Percentiles rank a stretch among this genome's conserved stretches.
Evolutionary conservation across 2,329 filamentous ascomycete genomes (phyloP).

Genomic region (Parascedosporium putredinis): DNA sequence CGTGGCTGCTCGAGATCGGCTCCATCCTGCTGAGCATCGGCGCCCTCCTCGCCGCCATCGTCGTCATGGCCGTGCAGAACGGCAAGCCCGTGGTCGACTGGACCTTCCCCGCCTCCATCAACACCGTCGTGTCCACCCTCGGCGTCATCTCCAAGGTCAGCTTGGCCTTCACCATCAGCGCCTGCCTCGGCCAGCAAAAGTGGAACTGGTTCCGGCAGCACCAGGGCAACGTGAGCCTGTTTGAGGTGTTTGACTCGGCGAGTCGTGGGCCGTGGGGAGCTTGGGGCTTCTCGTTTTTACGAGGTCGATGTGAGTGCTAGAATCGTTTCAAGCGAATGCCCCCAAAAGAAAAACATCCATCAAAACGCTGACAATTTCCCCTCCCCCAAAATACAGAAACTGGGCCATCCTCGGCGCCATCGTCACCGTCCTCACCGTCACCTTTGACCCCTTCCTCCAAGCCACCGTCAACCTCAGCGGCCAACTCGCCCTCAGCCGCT

Average conservation of each 20-base stretch:
- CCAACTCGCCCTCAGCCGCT: not conserved
- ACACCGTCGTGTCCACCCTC: not conserved
- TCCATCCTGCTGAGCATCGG: not conserved
- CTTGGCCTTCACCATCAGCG: not conserved
- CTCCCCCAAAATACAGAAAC: no score
- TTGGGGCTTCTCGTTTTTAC: not conserved
- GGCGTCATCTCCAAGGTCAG: slow-evolving; percentile 1
- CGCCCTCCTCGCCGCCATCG: not conserved
- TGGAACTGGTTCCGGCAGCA: slow-evolving; percentile 4
- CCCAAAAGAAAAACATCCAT: not conserved
- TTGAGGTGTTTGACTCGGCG: slow-evolving; percentile 1
- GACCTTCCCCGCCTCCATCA: not conserved
- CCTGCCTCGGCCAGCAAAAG: not conserved
- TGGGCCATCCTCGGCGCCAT: slow-evolving; percentile 4
- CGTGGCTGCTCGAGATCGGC: slow-evolving; percentile 1
- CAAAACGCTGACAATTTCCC: not conserved
- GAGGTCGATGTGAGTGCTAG: not conserved
- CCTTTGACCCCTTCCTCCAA: slow-evolving; percentile 3
- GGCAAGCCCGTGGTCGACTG: not conserved
- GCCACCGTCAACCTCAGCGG: not conserved
- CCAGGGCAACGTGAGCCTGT: not conserved
- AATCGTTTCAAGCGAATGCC: not conserved
- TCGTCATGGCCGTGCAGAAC: not conserved
- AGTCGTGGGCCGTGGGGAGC: slow-evolving; percentile 2
- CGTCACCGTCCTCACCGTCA: not conserved